phyloP scores from a whole-genome alignment of 148 eudicot genomes.

The Gaultheria prostrata region DNA sequence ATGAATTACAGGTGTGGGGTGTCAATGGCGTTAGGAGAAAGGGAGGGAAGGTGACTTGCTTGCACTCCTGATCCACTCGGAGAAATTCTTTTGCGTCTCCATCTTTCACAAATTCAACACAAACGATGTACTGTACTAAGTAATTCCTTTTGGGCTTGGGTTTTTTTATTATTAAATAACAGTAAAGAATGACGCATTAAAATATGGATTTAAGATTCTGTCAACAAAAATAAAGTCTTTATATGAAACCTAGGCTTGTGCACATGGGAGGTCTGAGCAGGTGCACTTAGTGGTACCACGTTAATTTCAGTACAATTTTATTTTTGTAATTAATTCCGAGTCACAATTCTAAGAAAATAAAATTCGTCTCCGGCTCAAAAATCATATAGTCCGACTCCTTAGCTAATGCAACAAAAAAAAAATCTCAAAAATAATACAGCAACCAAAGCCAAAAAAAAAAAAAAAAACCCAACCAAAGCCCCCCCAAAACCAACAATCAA shows the following conservation, averaged over 20 bases:
- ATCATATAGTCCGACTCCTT: too few species aligned
- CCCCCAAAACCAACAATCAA: too few species aligned
- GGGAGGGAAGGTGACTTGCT: not conserved
- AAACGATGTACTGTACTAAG: not conserved
- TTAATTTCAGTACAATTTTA: not conserved
- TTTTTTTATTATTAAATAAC: not conserved
- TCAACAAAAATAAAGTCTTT: not conserved
- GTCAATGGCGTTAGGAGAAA: slow-evolving; percentile 16
- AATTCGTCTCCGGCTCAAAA: too few species aligned
- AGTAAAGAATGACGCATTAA: not conserved
- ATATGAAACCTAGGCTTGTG: not conserved
- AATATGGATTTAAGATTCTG: not conserved
- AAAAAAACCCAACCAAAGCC: too few species aligned
- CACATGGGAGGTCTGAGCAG: not conserved
- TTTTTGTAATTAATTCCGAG: too few species aligned
- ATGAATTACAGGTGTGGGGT: not conserved
- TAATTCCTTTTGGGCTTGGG: not conserved
- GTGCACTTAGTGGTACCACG: not conserved
- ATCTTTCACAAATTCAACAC: not conserved
- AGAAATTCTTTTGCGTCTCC: not conserved
- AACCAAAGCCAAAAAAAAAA: too few species aligned
- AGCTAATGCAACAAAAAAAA: too few species aligned
- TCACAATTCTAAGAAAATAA: too few species aligned
- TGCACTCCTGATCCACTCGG: not conserved
- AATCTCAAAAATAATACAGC: too few species aligned